Evolutionary conservation across 2,329 filamentous ascomycete species (phyloP).

Genomic region (Trichoderma atrobrunneum): DNA sequence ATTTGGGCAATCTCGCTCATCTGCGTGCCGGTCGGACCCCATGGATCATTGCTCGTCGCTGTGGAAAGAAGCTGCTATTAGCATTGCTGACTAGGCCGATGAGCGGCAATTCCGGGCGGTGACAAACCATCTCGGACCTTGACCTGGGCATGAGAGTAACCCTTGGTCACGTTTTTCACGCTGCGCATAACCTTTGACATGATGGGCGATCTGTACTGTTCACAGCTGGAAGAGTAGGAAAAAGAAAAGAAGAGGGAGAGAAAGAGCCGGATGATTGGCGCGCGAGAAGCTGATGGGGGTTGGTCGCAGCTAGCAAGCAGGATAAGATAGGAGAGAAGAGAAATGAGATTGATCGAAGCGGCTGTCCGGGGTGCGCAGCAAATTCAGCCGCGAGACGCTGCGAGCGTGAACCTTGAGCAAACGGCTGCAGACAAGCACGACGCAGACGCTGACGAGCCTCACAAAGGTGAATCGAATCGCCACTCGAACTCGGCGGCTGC

Average conservation of each 20-base stretch:
- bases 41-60: conserved; percentile 99
- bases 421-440: neutral
- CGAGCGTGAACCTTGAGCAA: neutral
- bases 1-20: conserved; percentile 98
- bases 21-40: conserved; percentile 95
- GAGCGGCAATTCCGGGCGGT: neutral
- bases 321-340: conserved; percentile 16
- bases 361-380: conserved; percentile 1
- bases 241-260: neutral
- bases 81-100: neutral
- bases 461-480: neutral
- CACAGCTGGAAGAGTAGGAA: neutral
- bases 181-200: conserved; percentile 98
- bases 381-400: conserved; percentile 5
- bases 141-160: conserved; percentile 93
- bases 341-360: neutral
- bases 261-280: neutral
- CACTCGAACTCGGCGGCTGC: conserved; percentile 3
- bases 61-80: conserved; percentile 22
- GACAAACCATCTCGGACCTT: conserved; percentile 92
- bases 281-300: neutral
- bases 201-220: conserved; percentile 31
- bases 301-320: neutral
- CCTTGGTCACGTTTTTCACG: conserved; percentile 99
- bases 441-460: conserved; percentile 5